Evolutionary conservation across 2,329 filamentous ascomycete genomes (phyloP), one percentile per base, ranked within the genome.

Genomic region (Scortechinia acanthostroma): DNA sequence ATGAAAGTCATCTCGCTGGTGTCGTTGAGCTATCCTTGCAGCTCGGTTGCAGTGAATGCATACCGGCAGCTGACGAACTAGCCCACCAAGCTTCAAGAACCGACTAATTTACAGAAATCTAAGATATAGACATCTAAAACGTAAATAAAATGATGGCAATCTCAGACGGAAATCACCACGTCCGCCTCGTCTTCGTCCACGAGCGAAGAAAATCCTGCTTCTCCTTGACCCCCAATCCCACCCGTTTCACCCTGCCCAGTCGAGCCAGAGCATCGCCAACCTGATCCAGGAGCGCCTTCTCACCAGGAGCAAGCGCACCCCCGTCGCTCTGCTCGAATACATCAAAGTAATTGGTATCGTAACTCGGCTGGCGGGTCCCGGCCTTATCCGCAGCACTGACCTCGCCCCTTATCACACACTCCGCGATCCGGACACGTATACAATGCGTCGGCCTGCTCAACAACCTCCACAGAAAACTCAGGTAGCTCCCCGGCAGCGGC

Each of bases 401-500:
- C 21, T 50, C 49, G 30, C 51, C 45, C 5, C 51, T 50, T 14
- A 51, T 50, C 2, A 77, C 65, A 2, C 65, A 65, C 47, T 76
- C 71, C 0, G 77, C 80, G 45, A 84, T 77, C n/a, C 80, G 69
- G 3, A 83, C 79, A 15, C 78, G 72, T 52, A 84, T 81, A 52
- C 70, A 78, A 56, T 84, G 80, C 1, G 76, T 80, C 2, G 76
- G 76, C 48, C 71, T 71, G 45, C 74, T 77, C 44, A 80, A 71
- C 3, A 83, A 63, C 23, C 70, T 74, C 79, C 79, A 84, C 10
- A 83, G 56, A 59, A 83, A 83, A 15, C 61, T 63, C 2, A 71
- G 22, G 45, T 75, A 77, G 15, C 67, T 65, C 5, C 71, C 69
- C 0, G 80, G 79, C 0, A 83, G 62, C 0, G 80, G 80, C 0